phyloP scores from a whole-genome alignment of 192 early-diverging fungal species.

The Podila minutissima region DNA sequence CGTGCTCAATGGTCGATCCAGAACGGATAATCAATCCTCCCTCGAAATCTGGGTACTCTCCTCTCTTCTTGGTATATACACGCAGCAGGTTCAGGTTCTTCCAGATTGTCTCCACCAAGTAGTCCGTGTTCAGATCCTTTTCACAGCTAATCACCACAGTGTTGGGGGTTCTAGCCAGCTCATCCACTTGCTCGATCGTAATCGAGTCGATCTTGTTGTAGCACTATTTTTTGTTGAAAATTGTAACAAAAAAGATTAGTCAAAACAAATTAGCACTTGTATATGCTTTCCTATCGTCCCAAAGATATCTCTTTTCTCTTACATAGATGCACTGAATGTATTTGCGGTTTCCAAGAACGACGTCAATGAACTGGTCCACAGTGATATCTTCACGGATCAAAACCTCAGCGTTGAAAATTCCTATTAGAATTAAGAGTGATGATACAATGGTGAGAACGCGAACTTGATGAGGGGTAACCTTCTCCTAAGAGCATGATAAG shows the following conservation, averaged over 20 bases:
- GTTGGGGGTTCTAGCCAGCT: conserved; percentile 87
- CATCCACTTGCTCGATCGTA: conserved; percentile 94
- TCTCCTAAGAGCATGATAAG: neutral
- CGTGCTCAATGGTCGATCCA: conserved; percentile 84
- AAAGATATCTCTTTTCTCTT: conserved; percentile 10
- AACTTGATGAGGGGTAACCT: no score
- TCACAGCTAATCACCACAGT: conserved; percentile 95
- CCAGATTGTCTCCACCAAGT: conserved; percentile 92
- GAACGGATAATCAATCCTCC: conserved; percentile 90
- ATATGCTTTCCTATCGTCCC: neutral
- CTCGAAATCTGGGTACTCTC: conserved; percentile 94
- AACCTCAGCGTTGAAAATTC: conserved; percentile 98
- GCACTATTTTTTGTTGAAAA: conserved; percentile 45
- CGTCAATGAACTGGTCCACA: conserved; percentile 98
- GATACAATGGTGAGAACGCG: neutral
- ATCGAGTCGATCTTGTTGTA: conserved; percentile 99
- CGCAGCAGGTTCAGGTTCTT: conserved; percentile 86
- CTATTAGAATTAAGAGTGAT: conserved; percentile 2
- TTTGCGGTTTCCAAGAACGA: conserved; percentile 97
- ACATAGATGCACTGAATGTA: conserved; percentile 96
- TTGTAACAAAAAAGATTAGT: no score
- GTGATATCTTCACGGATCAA: conserved; percentile 96
- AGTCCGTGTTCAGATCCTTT: conserved; percentile 91
- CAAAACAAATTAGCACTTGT: neutral
- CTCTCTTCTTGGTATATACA: conserved; percentile 96